phyloP scores from a whole-genome alignment of 495 filamentous ascomycete species.

The Aspergillus saccharolyticus region DNA sequence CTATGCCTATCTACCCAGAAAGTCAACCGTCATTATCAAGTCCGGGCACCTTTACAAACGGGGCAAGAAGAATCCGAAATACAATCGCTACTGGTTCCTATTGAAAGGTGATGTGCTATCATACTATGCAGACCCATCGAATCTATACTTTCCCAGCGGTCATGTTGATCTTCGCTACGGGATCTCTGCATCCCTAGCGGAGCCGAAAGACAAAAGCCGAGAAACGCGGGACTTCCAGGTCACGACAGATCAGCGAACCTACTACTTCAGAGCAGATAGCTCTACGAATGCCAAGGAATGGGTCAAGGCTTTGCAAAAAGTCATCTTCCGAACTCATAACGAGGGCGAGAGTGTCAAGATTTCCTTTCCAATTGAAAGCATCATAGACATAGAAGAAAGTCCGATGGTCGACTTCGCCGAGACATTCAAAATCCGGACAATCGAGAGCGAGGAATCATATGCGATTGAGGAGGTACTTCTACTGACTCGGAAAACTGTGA shows the following conservation, averaged over 20 bases:
- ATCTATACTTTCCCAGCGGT: constrained; percentile 87
- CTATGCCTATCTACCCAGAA: constrained; percentile 92
- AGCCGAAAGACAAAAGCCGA: constrained; percentile 63
- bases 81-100: constrained; percentile 94
- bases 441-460: constrained; percentile 89
- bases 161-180: constrained; percentile 91
- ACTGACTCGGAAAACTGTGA: not conserved
- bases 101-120: constrained; percentile 90
- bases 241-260: constrained; percentile 74
- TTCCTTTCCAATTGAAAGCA: constrained; percentile 77
- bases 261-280: constrained; percentile 88
- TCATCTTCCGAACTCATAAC: constrained; percentile 94
- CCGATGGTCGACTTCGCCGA: constrained; percentile 89
- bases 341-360: constrained; percentile 98
- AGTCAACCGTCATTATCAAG: constrained; percentile 73
- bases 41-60: constrained; percentile 87
- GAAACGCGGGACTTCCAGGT: constrained; percentile 73
- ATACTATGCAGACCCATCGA: constrained; percentile 81
- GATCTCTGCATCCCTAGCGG: constrained; percentile 69
- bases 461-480: constrained; percentile 83
- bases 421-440: constrained; percentile 86
- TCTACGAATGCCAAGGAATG: constrained; percentile 88
- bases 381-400: constrained; percentile 90
- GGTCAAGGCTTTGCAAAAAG: constrained; percentile 89
- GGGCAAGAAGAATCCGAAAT: constrained; percentile 83